Evolutionary conservation across 192 early-diverging fungal genomes (phyloP), one percentile per base, ranked within the genome.

Genomic region (Coemansia sp.): DNA sequence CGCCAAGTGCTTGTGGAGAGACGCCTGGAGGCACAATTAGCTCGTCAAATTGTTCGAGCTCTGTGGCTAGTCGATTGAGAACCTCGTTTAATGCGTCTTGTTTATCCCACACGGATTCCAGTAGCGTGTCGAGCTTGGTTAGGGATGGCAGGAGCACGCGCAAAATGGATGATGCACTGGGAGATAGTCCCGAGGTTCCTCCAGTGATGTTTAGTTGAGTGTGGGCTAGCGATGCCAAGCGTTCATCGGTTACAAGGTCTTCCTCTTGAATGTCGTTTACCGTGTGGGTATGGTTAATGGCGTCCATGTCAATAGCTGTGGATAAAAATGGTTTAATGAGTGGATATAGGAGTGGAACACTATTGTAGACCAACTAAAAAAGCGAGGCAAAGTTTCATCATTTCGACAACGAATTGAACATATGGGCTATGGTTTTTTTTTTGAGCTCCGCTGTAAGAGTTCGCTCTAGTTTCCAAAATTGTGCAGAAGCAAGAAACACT

Each of bases 21-120:
- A 64, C 57, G 0, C 63, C 63, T 0, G 80, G 72, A 1, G 74
- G 74, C 4, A 74, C 29, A 1, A 78, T 59, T 1, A 84, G 62
- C 11, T 84, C 81, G 62, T 78, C 76, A 32, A 84, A 84, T 45
- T 77, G 76, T 14, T 84, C 81, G n/a, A 84, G 73, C 58, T 84
- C 81, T 0, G 69, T 55, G 9, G 72, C 66, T 41, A 84, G 67
- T 42, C 81, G 51, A 21, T 78, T 74, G 5, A 84, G 73, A 8
- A 84, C 81, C 59, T 70, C 66, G 64, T 75, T 84, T 5, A 84
- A 64, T 9, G 46, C 42, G 25, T 78, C 76, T 23, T 84, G 81
- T 25, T 78, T 78, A 37, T 53, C 32, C 76, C 76, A 78, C 21
- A 84, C 81, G 1, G 73, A 64, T 27, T 84, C 81, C 5, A 84